These are phyloP conservation scores for Phaseolus lunatus DNA, from an alignment of 306 rosid genomes.

Conservation along the genomic window DNA sequence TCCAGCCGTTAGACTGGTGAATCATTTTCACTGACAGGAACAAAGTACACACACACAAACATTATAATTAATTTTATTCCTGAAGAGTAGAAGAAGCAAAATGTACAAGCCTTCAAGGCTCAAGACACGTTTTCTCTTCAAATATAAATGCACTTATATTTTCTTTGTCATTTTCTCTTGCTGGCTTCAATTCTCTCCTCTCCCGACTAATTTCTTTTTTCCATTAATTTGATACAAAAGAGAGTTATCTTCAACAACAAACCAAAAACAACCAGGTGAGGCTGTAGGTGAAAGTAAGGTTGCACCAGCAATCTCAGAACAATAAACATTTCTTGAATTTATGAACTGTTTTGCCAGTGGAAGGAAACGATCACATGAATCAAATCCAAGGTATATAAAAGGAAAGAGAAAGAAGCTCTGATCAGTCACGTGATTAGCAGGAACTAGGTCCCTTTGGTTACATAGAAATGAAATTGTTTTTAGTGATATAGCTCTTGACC, in stretches of 20 bases:
- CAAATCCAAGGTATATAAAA: neutral
- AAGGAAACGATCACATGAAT: neutral
- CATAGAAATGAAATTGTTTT: neutral
- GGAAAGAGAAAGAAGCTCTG: neutral
- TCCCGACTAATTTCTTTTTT: neutral
- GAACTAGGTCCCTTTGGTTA: neutral
- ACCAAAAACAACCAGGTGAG: neutral
- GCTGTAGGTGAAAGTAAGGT: neutral
- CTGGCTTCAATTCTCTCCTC: slow-evolving; percentile 3
- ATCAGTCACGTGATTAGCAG: neutral
- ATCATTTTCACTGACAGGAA: neutral
- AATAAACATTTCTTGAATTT: neutral
- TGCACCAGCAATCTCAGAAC: neutral
- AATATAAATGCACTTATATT: slow-evolving; percentile 3
- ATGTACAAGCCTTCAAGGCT: neutral
- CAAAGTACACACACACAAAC: neutral
- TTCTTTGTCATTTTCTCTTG: neutral
- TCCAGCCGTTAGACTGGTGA: neutral
- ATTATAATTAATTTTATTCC: neutral
- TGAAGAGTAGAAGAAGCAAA: neutral
- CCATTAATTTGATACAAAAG: neutral
- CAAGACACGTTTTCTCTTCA: slow-evolving; percentile 7
- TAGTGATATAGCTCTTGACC: neutral
- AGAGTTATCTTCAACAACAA: neutral
- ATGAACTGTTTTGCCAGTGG: neutral